Percentiles rank a stretch among this genome's conserved stretches.
phyloP scores from a whole-genome alignment of 495 filamentous ascomycete genomes.

The Penicillium canescens region DNA sequence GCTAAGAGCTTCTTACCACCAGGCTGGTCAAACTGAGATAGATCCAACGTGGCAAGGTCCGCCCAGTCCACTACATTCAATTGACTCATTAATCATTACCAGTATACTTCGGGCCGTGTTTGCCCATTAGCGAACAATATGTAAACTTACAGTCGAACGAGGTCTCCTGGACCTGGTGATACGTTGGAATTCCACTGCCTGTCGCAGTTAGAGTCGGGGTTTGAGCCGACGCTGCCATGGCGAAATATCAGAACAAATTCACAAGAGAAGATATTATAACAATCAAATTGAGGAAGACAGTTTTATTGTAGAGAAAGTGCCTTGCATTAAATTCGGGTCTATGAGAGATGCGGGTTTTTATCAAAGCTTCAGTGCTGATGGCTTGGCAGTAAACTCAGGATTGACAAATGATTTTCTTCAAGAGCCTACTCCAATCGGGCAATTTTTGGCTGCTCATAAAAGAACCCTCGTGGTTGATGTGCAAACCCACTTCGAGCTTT shows the following conservation, averaged over 20 bases:
- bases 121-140: background rate
- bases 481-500: background rate
- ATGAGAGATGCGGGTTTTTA: background rate
- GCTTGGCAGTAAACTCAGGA: background rate
- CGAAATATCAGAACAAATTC: background rate
- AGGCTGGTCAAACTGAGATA: slow-evolving; percentile 45
- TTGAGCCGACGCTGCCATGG: slow-evolving; percentile 1
- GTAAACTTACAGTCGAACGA: slow-evolving; percentile 32
- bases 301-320: background rate
- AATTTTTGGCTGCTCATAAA: background rate
- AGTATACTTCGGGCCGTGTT: background rate
- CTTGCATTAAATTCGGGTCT: background rate
- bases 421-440: slow-evolving; percentile 1
- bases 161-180: slow-evolving; percentile 38
- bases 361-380: background rate
- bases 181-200: slow-evolving; percentile 26
- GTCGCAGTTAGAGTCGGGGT: slow-evolving; percentile 13
- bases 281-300: background rate
- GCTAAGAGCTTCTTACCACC: slow-evolving; percentile 53
- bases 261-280: background rate
- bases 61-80: slow-evolving; percentile 42
- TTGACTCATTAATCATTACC: background rate
- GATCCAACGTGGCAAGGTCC: slow-evolving; percentile 53
- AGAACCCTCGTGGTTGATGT: background rate
- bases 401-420: background rate